Percentiles rank a stretch among this genome's conserved stretches.
phyloP scores from a whole-genome alignment of 2,329 filamentous ascomycete species.

The Tolypocladium ovalisporum region DNA sequence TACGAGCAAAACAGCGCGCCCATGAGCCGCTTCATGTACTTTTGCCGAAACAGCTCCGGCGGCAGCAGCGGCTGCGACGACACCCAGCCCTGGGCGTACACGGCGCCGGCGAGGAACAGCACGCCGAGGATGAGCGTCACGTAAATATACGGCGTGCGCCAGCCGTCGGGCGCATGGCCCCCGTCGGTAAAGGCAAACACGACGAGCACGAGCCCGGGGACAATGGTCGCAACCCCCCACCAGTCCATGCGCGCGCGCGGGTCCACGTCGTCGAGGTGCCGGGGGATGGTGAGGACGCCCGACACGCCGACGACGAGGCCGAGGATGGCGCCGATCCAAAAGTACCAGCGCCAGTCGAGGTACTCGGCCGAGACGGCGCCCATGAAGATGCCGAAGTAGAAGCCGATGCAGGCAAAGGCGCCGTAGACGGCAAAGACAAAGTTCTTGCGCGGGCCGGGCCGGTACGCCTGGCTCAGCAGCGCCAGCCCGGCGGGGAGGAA shows the following conservation, averaged over 20 bases:
- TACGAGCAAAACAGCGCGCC: constrained; percentile 55
- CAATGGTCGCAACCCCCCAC: constrained; percentile 48
- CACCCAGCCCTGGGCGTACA: constrained; percentile 65
- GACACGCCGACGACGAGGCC: constrained; percentile 35
- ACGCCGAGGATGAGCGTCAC: constrained; percentile 53
- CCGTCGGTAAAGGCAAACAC: constrained; percentile 69
- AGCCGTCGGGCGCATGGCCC: constrained; percentile 55
- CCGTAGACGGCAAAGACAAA: constrained; percentile 51
- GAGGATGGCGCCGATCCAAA: constrained; percentile 47
- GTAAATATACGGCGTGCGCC: constrained; percentile 64
- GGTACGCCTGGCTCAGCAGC: constrained; percentile 58
- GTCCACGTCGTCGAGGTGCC: constrained; percentile 14
- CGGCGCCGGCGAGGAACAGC: constrained; percentile 44
- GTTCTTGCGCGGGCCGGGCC: constrained; percentile 63
- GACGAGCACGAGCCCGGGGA: constrained; percentile 55
- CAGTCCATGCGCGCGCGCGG: constrained; percentile 51
- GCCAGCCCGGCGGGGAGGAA: constrained; percentile 59
- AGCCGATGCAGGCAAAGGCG: constrained; percentile 46
- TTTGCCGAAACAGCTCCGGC: constrained; percentile 55
- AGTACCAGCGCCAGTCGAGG: constrained; percentile 57
- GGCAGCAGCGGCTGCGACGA: constrained; percentile 59
- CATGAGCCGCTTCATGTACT: constrained; percentile 55
- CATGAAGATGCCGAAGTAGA: constrained; percentile 57
- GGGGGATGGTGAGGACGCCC: constrained; percentile 27
- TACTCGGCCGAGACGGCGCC: constrained; percentile 52